Conservation (phyloP, 805 yeast species). For the Yamadazyma takamatsuzukensis region DNA sequence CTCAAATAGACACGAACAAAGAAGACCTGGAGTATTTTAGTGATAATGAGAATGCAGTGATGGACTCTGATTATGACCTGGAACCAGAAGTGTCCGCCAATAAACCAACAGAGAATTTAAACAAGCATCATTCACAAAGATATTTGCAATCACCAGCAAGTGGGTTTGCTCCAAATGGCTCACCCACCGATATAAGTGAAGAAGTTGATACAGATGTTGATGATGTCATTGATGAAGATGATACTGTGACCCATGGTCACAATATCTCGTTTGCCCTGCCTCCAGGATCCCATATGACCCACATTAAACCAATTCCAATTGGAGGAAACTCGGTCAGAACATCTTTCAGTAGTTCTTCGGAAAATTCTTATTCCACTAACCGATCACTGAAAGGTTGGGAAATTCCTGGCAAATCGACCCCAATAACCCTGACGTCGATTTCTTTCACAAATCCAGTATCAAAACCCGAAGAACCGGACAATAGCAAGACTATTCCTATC, state of each 20-base stretch:
- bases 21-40: not conserved
- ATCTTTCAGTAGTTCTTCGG: conserved; percentile 19
- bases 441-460: conserved; percentile 9
- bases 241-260: too few species aligned
- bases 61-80: too few species aligned
- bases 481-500: conserved; percentile 9
- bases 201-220: conserved; percentile 11
- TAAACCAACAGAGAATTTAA: too few species aligned
- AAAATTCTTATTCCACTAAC: conserved; percentile 23
- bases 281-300: conserved; percentile 3
- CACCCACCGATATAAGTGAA: conserved; percentile 2
- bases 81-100: too few species aligned
- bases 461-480: too few species aligned
- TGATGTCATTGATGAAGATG: conserved; percentile 4
- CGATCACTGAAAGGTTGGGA: conserved; percentile 46
- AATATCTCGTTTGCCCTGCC: conserved; percentile 6
- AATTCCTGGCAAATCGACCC: conserved; percentile 36
- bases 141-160: too few species aligned
- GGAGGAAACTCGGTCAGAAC: conserved; percentile 9
- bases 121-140: too few species aligned
- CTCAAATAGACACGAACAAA: not conserved
- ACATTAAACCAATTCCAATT: conserved; percentile 13
- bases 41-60: not conserved
- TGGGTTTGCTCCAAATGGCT: too few species aligned
- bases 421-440: conserved; percentile 15